Evolutionary conservation across 495 filamentous ascomycete genomes (phyloP).

Genomic region (Halenospora varia): DNA sequence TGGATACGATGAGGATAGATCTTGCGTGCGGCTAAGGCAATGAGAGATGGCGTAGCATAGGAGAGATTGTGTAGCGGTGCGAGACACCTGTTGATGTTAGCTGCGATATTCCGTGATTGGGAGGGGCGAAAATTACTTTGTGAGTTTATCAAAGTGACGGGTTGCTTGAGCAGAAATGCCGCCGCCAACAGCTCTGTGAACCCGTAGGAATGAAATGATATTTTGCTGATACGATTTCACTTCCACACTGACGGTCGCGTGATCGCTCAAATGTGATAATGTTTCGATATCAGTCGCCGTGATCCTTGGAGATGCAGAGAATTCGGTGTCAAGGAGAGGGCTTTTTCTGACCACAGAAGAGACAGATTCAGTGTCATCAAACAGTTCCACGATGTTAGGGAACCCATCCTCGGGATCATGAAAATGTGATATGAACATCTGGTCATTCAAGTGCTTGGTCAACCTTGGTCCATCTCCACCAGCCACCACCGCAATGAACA

Average conservation of each 20-base stretch:
- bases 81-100: slow-evolving; percentile 45
- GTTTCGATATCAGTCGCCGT: slow-evolving; percentile 20
- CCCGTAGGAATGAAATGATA: slow-evolving; percentile 75
- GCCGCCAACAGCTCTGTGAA: slow-evolving; percentile 78
- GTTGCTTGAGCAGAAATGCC: slow-evolving; percentile 76
- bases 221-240: slow-evolving; percentile 79
- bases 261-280: slow-evolving; percentile 13
- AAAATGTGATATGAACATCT: slow-evolving; percentile 84
- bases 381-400: slow-evolving; percentile 60
- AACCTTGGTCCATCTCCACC: slow-evolving; percentile 39
- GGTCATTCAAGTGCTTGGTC: slow-evolving; percentile 64
- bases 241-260: slow-evolving; percentile 44
- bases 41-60: slow-evolving; percentile 80
- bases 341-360: slow-evolving; percentile 34
- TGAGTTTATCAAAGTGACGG: slow-evolving; percentile 64
- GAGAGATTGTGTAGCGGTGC: slow-evolving; percentile 77
- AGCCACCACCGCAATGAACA: slow-evolving; percentile 70
- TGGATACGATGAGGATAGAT: slow-evolving; percentile 82
- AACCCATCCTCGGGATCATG: slow-evolving; percentile 72
- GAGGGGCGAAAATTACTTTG: slow-evolving; percentile 40
- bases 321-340: slow-evolving; percentile 13
- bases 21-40: slow-evolving; percentile 80
- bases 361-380: slow-evolving; percentile 33
- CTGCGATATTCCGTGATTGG: not conserved
- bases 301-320: slow-evolving; percentile 10